Evolutionary conservation across 306 rosid species (phyloP), one percentile per base, ranked within the genome.

Genomic region (Acacia crassicarpa): DNA sequence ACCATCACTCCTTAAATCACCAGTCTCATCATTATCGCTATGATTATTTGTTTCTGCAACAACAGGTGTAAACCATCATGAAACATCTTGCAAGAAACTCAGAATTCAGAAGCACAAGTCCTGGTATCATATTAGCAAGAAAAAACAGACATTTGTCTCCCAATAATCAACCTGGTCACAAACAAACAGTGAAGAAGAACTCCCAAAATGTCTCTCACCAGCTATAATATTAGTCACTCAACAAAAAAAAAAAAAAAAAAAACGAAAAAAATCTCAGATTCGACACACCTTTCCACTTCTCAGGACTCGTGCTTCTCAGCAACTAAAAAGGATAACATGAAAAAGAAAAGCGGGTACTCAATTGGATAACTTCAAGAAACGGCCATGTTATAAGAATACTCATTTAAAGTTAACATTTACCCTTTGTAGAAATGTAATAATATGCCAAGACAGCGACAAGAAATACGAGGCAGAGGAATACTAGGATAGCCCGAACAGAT

Each of bases 401-500:
- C 20, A 15, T 49, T 45, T 56, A 67, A 79, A 86, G 66, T 67
- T 62, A 67, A 90, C 91, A 90, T 30, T 87, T 81, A 82, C 81
- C 87, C 56, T 86, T 91, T 65, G 80, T 83, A 48, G 92, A 84
- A 79, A 94, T 83, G 86, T 80, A 90, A 81, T 75, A 86, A 84
- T 90, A 92, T 58, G 86, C 90, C 23, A 91, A 69, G 72, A 87
- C 75, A 84, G 94, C 88, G 76, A 86, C 82, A 51, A 80, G 78
- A 74, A 94, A 91, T 16, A 88, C 91, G 15, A 92, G 84, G 48
- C 78, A 84, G 66, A 94, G 94, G 22, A 91, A 88, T 38, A 90
- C 81, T 53, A 6, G 59, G 59, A 53, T 17, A 35, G 81, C 81
- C 59, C 66, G 61, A 71, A 90, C 76, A 23, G 94, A 33, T 33